Conservation (phyloP, 176 grass and related monocot species). For the Triticum urartu region DNA sequence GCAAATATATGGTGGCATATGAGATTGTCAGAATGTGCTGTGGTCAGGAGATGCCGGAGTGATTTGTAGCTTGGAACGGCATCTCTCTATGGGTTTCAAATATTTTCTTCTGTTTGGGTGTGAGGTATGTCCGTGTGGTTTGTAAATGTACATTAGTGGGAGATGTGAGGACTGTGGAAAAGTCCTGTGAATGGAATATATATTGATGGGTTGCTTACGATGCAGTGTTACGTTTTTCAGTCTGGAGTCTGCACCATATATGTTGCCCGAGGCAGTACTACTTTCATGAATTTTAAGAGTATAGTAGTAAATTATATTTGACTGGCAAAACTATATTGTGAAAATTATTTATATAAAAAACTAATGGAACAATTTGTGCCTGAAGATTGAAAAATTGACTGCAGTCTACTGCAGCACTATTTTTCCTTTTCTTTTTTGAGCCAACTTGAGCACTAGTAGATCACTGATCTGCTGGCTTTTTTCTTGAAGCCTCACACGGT, state of each 20-base stretch:
- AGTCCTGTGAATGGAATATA: conserved; percentile 3
- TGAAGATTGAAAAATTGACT: too few species aligned
- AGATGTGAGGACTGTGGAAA: not conserved
- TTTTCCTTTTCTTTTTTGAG: too few species aligned
- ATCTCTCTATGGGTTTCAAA: not conserved
- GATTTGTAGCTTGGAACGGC: conserved; percentile 40
- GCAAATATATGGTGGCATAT: conserved; percentile 14
- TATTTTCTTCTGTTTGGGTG: not conserved
- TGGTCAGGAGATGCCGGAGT: conserved; percentile 36
- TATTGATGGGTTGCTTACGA: not conserved
- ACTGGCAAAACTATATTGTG: too few species aligned
- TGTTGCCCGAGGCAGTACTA: not conserved
- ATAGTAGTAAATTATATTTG: not conserved
- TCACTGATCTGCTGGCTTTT: too few species aligned
- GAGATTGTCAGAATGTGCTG: conserved; percentile 28
- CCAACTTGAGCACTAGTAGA: too few species aligned
- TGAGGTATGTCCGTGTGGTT: conserved; percentile 22
- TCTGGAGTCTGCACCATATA: not conserved
- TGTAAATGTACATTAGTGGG: conserved; percentile 36
- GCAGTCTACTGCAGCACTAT: too few species aligned
- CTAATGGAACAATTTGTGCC: too few species aligned
- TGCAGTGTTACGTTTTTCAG: not conserved
- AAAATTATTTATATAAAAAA: too few species aligned
- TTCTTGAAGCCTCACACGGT: too few species aligned
- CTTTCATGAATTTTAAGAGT: not conserved